phyloP scores from a whole-genome alignment of 2,329 filamentous ascomycete genomes.

The Curvularia verruculosa region DNA sequence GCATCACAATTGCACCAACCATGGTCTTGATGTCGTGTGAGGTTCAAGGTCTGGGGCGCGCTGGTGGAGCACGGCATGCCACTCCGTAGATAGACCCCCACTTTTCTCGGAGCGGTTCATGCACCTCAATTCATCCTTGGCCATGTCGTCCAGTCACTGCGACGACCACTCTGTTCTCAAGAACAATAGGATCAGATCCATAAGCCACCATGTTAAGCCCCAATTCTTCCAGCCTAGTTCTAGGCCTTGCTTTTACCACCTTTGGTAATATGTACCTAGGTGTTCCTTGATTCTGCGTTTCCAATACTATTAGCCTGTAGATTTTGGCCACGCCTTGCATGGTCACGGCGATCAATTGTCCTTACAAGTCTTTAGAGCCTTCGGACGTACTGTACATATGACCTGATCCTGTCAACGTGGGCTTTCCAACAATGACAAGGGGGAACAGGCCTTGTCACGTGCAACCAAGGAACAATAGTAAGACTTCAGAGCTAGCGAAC shows the following conservation, averaged over 20 bases:
- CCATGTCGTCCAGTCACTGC: background rate
- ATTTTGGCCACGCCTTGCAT: background rate
- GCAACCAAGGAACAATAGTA: background rate
- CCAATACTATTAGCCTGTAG: background rate
- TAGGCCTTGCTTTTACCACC: background rate
- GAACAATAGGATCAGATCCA: background rate
- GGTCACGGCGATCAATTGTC: background rate
- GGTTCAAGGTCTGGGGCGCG: conserved; percentile 1
- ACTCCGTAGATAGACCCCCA: background rate
- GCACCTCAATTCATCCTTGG: background rate
- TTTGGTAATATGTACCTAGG: background rate
- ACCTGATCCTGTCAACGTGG: too few species aligned
- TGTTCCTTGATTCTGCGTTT: background rate
- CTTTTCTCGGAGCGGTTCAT: conserved; percentile 1
- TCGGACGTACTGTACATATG: too few species aligned
- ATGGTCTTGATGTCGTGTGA: conserved; percentile 3
- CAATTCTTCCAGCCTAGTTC: background rate
- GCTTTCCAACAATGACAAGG: conserved; percentile 1
- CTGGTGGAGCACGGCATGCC: background rate
- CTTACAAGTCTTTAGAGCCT: background rate
- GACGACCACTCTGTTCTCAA: background rate
- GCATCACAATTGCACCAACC: conserved; percentile 10
- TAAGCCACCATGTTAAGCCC: background rate
- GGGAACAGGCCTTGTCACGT: background rate
- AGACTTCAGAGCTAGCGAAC: background rate